A percentile compares a stretch with the other conserved stretches of the same genome.
Evolutionary conservation across 306 rosid genomes (phyloP).

Genomic region (Clitoria ternatea): DNA sequence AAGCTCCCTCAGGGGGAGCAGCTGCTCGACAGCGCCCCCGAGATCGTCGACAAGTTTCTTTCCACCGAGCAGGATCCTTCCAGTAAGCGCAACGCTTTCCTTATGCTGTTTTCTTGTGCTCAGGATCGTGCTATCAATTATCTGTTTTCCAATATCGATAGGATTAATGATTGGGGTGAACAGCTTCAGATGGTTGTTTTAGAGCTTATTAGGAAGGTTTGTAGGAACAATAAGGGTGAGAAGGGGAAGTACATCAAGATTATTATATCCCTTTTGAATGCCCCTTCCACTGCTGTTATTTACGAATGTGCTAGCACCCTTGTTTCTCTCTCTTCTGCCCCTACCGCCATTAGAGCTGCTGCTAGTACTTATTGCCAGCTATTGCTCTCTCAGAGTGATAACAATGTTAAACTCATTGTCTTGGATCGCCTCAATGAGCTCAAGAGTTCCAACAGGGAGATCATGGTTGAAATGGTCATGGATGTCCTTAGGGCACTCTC

Average conservation of each 20-base stretch:
- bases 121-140: constrained; percentile 84
- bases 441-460: constrained; percentile 67
- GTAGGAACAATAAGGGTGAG: constrained; percentile 69
- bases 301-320: constrained; percentile 94
- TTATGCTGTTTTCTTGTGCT: constrained; percentile 84
- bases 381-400: constrained; percentile 88
- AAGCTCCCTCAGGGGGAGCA: constrained; percentile 86
- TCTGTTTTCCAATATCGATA: constrained; percentile 59
- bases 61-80: constrained; percentile 74
- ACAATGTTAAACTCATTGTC: constrained; percentile 88
- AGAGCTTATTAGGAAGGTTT: constrained; percentile 85
- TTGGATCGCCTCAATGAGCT: constrained; percentile 84
- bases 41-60: constrained; percentile 74
- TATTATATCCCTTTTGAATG: constrained; percentile 63
- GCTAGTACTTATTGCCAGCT: constrained; percentile 79
- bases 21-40: constrained; percentile 74
- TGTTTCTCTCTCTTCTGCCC: constrained; percentile 84
- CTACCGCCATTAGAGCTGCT: constrained; percentile 87
- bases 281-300: constrained; percentile 74
- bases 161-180: constrained; percentile 79
- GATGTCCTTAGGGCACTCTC: constrained; percentile 89
- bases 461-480: constrained; percentile 91
- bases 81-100: constrained; percentile 86
- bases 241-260: constrained; percentile 88
- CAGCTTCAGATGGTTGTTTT: constrained; percentile 89